These are phyloP conservation scores for Backusella circina DNA, from an alignment of 192 early-diverging fungal species.

Conservation along the genomic window DNA sequence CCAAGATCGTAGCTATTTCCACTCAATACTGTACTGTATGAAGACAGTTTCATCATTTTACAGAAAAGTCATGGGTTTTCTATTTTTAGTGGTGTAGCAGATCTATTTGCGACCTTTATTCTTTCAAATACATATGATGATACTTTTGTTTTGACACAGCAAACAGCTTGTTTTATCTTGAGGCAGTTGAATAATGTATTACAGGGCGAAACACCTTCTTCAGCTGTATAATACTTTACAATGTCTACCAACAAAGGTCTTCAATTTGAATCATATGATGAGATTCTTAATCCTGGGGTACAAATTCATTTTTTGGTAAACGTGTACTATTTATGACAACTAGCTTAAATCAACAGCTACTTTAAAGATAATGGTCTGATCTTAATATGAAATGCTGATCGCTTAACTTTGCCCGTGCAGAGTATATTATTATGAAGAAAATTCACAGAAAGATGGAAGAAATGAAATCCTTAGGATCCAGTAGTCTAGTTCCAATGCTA, in stretches of 20 bases:
- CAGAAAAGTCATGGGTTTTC: constrained; percentile 58
- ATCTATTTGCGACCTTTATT: constrained; percentile 55
- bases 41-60: constrained; percentile 52
- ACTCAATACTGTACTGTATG: constrained; percentile 59
- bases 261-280: constrained; percentile 13
- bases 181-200: constrained; percentile 53
- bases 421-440: constrained; percentile 64
- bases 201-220: constrained; percentile 27
- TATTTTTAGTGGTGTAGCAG: constrained; percentile 58
- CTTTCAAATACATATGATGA: constrained; percentile 60
- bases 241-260: constrained; percentile 14
- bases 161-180: constrained; percentile 67
- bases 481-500: constrained; percentile 23
- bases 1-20: constrained; percentile 59
- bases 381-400: constrained; percentile 67
- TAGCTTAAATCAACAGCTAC: constrained; percentile 50
- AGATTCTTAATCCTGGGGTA: constrained; percentile 45
- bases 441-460: constrained; percentile 40
- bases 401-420: constrained; percentile 66
- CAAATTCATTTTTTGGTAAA: constrained; percentile 64
- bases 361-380: constrained; percentile 58
- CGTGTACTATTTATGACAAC: constrained; percentile 59
- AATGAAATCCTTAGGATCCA: constrained; percentile 2
- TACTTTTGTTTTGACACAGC: constrained; percentile 63
- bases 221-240: constrained; percentile 30